A percentile compares a stretch with the other conserved stretches of the same genome.
These are phyloP conservation scores for Vigna radiata DNA, from an alignment of 306 rosid species.

Conservation along the genomic window DNA sequence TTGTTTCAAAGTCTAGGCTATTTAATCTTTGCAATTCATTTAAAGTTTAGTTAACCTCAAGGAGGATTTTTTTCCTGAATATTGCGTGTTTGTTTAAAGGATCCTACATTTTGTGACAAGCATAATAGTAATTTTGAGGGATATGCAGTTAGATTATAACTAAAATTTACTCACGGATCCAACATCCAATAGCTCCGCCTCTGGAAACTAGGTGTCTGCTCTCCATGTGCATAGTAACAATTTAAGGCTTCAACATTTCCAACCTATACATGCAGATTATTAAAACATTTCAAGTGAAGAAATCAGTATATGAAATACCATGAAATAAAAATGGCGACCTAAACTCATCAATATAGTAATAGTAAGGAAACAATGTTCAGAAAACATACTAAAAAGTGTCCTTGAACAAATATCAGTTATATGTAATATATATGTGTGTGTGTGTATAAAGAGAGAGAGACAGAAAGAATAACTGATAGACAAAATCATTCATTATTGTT, in stretches of 20 bases:
- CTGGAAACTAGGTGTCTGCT: constrained; percentile 81
- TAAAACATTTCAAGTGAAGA: constrained; percentile 40
- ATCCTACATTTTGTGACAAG: constrained; percentile 30
- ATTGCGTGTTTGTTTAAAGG: constrained; percentile 17
- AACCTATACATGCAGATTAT: constrained; percentile 66
- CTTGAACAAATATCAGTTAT: constrained; percentile 18
- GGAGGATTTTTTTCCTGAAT: constrained; percentile 23
- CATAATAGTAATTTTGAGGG: background rate
- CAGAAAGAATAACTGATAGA: background rate
- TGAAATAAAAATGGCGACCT: constrained; percentile 22
- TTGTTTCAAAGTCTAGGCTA: constrained; percentile 29
- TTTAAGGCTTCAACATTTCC: constrained; percentile 91
- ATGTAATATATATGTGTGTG: background rate
- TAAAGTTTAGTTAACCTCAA: constrained; percentile 33
- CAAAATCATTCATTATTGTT: background rate
- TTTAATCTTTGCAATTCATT: constrained; percentile 26
- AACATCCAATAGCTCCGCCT: constrained; percentile 98
- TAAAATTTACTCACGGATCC: constrained; percentile 75
- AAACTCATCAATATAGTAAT: constrained; percentile 23
- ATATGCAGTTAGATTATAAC: constrained; percentile 23
- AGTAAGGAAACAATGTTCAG: constrained; percentile 19
- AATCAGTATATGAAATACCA: constrained; percentile 25
- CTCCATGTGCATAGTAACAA: constrained; percentile 98
- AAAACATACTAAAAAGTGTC: background rate
- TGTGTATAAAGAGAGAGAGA: too few species aligned